These are phyloP conservation scores for Marchantia polymorpha DNA, from an alignment of 225 moss, liverwort and hornwort genomes.

Conservation along the genomic window DNA sequence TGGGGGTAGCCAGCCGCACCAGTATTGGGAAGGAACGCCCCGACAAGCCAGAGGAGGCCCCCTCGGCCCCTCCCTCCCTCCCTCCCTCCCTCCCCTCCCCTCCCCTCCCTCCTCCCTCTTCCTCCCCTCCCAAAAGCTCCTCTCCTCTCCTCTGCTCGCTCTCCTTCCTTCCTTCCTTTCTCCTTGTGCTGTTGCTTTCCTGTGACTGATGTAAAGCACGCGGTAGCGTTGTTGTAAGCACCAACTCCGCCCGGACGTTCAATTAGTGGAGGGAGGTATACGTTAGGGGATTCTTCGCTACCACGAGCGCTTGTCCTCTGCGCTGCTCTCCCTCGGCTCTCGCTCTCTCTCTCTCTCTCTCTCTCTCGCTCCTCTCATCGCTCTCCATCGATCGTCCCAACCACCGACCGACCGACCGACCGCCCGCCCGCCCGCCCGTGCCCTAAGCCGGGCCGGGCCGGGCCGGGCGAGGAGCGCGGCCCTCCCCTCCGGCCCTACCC, in stretches of 20 bases:
- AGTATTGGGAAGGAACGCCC: background rate
- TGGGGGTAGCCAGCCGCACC: constrained; percentile 15
- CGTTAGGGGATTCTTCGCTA: background rate
- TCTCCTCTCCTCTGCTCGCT: background rate
- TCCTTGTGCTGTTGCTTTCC: constrained; percentile 1
- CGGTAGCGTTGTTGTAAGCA: constrained; percentile 10
- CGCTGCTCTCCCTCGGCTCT: background rate
- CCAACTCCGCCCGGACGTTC: constrained; percentile 1
- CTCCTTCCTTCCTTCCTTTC: background rate
- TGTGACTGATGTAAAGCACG: constrained; percentile 16
- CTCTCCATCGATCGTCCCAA: background rate
- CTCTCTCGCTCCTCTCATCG: background rate
- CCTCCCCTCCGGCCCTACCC: background rate
- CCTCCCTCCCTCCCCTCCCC: background rate
- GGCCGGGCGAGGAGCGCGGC: background rate
- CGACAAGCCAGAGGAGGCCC: background rate
- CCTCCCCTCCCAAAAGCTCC: background rate
- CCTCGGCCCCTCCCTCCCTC: background rate
- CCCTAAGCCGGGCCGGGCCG: background rate
- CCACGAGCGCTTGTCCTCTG: background rate
- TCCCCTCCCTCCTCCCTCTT: background rate
- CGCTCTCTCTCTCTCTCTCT: background rate
- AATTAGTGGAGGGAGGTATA: no score
- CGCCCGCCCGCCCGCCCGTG: background rate
- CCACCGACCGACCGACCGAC: background rate